Base-by-base conservation (phyloP, 768 basidiomycete genomes). In the Myochromella boudieri region DNA sequence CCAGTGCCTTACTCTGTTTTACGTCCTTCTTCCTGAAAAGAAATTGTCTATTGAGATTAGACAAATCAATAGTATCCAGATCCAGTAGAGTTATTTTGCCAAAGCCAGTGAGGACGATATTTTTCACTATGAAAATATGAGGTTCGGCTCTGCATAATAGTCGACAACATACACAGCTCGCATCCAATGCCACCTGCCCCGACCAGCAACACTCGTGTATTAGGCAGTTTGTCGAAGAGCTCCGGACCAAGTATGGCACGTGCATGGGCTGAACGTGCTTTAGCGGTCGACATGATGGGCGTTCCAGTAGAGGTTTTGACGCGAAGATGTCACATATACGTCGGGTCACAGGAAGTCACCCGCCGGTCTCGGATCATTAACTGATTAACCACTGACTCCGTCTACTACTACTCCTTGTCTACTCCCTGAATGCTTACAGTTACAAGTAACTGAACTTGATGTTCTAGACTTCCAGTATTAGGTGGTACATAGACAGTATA, bases 171-270 rank as follows among this genome's bases (percentile, higher is more conserved):
- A 94, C 94, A 64, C 3, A 99, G 79, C 71, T 99, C 97, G 59
- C 95, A 99, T 6, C 97, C 97, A 60, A 98, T 98, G 0, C 95
- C 95, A 36, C 95, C 95, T 33, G 93, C 93, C 22, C 97, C 97
- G 25, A 99, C 95, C 21, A 97, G 74, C 52, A 99, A 72, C 20
- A 97, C 85, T 48, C 72, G 84, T 5, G 84, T 85, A 33, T 75
- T 65, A 3, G 81, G 71, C 3, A 91, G 71, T 46, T 77, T 76
- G 18, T 68, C 62, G 56, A 81, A 80, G 12, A 93, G 68, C 54
- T 87, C 84, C 31, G 79, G 67, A 6, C 94, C 94, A 3, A 98
- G 76, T 46, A 97, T 86, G 10, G 90, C 85, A 51, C 78, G 70
- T 4, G 87, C 85, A 62, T 94, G 85, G 4, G 70, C 60, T 21